Evolutionary conservation across 2,329 filamentous ascomycete species (phyloP).

Genomic region (Pseudopithomyces maydicus): DNA sequence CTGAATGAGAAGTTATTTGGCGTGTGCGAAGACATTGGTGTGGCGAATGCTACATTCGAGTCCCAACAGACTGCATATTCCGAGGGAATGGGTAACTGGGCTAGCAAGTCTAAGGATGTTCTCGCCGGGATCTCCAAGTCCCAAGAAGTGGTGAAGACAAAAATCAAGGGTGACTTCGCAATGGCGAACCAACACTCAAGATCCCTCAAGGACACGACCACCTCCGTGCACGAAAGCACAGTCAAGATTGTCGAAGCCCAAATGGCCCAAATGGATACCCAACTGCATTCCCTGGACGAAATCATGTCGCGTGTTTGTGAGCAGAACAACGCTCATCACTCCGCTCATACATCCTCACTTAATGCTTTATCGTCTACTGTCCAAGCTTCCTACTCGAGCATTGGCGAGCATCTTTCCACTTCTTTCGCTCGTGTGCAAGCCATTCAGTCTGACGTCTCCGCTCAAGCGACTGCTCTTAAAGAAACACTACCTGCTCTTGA

Average conservation of each 20-base stretch:
- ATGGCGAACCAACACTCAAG: constrained; percentile 80
- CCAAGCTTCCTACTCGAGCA: constrained; percentile 72
- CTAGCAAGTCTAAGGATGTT: constrained; percentile 68
- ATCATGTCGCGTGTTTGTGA: constrained; percentile 82
- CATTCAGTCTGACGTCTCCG: constrained; percentile 70
- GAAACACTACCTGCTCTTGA: constrained; percentile 66
- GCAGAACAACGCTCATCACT: constrained; percentile 80
- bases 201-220: constrained; percentile 82
- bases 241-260: constrained; percentile 89
- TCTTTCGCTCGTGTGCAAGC: constrained; percentile 71
- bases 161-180: constrained; percentile 85
- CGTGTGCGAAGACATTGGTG: constrained; percentile 68
- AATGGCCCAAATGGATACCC: constrained; percentile 81
- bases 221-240: constrained; percentile 88
- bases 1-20: constrained; percentile 66
- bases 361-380: constrained; percentile 69
- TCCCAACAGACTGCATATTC: constrained; percentile 69
- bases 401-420: constrained; percentile 71
- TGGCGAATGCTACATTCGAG: constrained; percentile 69
- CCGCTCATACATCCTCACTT: constrained; percentile 71
- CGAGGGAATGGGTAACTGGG: constrained; percentile 76
- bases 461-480: constrained; percentile 63
- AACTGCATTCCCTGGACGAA: constrained; percentile 88
- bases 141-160: constrained; percentile 77
- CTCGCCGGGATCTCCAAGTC: constrained; percentile 74